A percentile compares a stretch with the other conserved stretches of the same genome.
Conservation (phyloP, 306 rosid genomes). For the Senna siamea region DNA sequence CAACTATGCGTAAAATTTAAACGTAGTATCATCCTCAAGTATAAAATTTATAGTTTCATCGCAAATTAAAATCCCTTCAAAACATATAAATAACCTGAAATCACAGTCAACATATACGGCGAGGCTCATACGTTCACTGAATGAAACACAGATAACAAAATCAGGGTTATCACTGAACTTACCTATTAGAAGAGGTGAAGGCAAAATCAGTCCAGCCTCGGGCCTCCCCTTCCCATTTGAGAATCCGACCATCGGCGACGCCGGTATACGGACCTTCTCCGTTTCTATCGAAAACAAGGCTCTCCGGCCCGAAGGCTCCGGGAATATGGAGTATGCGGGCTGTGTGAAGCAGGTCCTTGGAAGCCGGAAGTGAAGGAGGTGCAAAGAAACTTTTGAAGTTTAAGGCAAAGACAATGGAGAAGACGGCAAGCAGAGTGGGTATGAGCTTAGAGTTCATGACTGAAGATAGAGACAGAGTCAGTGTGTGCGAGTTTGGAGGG, state of each 20-base stretch:
- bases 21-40: no score
- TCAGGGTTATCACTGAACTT: no score
- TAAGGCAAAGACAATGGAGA: constrained; percentile 41
- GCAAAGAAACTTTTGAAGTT: constrained; percentile 28
- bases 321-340: constrained; percentile 49
- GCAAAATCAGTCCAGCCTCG: constrained; percentile 81
- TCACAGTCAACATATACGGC: no score
- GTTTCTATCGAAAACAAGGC: constrained; percentile 65
- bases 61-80: no score
- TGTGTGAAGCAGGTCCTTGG: constrained; percentile 56
- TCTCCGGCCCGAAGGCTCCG: constrained; percentile 89
- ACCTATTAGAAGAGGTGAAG: constrained; percentile 71
- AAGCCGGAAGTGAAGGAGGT: constrained; percentile 50
- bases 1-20: no score
- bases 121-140: no score
- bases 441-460: constrained; percentile 47
- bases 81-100: no score
- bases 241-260: constrained; percentile 91
- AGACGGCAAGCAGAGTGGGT: constrained; percentile 38
- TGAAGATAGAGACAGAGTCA: no score
- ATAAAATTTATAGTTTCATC: no score
- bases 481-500: no score
- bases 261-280: constrained; percentile 93
- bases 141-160: no score
- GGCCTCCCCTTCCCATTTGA: constrained; percentile 66